Percentiles rank a stretch among this genome's conserved stretches.
Evolutionary conservation across 345 rosid species (phyloP).

Genomic region (Murraya koenigii): DNA sequence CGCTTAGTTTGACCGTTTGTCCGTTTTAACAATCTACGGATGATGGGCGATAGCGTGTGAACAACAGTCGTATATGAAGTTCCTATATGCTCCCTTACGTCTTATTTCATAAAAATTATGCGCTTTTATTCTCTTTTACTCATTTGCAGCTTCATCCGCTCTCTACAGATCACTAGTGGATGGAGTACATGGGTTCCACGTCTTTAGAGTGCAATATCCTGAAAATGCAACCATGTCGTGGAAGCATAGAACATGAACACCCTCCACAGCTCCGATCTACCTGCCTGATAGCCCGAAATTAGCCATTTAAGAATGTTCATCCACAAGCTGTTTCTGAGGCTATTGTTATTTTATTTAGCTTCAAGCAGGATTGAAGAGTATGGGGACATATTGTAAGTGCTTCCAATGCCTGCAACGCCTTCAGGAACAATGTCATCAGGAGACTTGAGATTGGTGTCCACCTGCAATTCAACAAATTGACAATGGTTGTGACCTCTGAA

Average conservation of each 20-base stretch:
- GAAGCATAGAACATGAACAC: background rate
- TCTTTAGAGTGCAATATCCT: background rate
- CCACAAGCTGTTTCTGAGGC: background rate
- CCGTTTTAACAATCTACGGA: background rate
- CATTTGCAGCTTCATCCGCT: background rate
- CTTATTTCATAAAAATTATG: background rate
- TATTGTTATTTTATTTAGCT: conserved; percentile 39
- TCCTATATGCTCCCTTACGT: background rate
- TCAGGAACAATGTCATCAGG: conserved; percentile 59
- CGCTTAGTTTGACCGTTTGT: background rate
- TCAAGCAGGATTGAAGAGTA: conserved; percentile 68
- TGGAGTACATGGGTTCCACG: background rate
- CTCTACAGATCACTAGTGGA: background rate
- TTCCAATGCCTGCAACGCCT: conserved; percentile 61
- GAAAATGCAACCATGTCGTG: background rate
- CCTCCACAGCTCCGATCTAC: background rate
- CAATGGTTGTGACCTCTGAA: background rate
- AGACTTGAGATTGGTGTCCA: conserved; percentile 71
- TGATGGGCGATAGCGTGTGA: background rate
- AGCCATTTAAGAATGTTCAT: background rate
- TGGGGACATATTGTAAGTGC: conserved; percentile 62
- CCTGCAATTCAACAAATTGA: conserved; percentile 39
- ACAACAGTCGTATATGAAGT: background rate
- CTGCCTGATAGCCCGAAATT: background rate
- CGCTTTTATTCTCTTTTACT: background rate